A percentile compares a stretch with the other conserved stretches of the same genome.
phyloP scores from a whole-genome alignment of 2,329 filamentous ascomycete species.

The Ploettnerulaceae sp. region DNA sequence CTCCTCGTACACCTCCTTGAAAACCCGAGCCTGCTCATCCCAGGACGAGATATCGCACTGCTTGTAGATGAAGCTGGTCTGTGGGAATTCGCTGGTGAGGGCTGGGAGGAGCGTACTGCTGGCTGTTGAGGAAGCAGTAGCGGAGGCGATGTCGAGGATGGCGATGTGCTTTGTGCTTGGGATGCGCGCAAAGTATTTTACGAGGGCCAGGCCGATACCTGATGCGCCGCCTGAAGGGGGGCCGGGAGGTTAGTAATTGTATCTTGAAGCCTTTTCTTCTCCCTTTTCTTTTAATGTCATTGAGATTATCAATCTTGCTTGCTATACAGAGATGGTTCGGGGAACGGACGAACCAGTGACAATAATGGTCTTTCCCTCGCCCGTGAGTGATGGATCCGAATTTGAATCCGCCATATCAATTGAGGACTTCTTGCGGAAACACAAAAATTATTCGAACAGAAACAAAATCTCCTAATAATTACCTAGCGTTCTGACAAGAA shows the following conservation, averaged over 20 bases:
- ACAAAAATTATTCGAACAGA: not conserved
- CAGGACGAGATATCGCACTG: slow-evolving; percentile 28
- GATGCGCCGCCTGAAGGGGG: slow-evolving; percentile 63
- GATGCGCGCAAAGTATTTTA: slow-evolving; percentile 42
- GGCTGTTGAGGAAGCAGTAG: slow-evolving; percentile 17
- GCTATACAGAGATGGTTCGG: too few relatives aligned
- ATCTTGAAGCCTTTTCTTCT: not conserved
- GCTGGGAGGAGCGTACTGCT: slow-evolving; percentile 16
- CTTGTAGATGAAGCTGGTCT: slow-evolving; percentile 19
- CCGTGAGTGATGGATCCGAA: too few relatives aligned
- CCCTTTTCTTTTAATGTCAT: too few relatives aligned
- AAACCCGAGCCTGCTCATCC: slow-evolving; percentile 25
- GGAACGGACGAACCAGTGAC: slow-evolving; percentile 16
- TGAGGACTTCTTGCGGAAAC: too few relatives aligned
- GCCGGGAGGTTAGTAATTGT: not conserved
- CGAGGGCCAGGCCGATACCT: slow-evolving; percentile 70
- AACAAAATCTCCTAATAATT: too few relatives aligned
- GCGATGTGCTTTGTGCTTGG: slow-evolving; percentile 10
- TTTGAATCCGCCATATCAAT: slow-evolving; percentile 19
- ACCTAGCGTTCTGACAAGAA: too few relatives aligned
- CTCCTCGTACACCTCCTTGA: slow-evolving; percentile 21
- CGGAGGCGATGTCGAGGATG: slow-evolving; percentile 24
- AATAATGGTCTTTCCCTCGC: slow-evolving; percentile 19
- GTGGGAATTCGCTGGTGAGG: slow-evolving; percentile 14
- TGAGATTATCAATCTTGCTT: too few relatives aligned